These are phyloP conservation scores for Globisporangium paroecandrum DNA, from an alignment of 352 stramenopile genomes.

Conservation along the genomic window DNA sequence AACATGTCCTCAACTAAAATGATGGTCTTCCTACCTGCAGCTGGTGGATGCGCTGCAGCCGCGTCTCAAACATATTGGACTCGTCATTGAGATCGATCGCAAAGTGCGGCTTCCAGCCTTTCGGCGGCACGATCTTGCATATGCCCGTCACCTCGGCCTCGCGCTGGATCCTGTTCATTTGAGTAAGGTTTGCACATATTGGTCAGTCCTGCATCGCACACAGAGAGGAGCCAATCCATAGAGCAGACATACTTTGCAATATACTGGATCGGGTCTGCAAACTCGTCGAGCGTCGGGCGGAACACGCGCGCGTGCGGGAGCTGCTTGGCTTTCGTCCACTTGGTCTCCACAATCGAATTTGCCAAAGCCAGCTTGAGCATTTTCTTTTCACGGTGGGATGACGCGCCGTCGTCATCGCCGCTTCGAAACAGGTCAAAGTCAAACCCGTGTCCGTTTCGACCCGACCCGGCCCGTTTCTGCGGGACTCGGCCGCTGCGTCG, in stretches of 20 bases:
- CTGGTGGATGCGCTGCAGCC: constrained; percentile 92
- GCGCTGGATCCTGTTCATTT: constrained; percentile 46
- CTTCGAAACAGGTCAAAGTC: constrained; percentile 19
- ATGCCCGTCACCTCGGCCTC: constrained; percentile 85
- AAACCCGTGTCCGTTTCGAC: background rate
- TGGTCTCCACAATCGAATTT: constrained; percentile 54
- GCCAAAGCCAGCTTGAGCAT: constrained; percentile 62
- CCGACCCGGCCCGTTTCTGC: constrained; percentile 34
- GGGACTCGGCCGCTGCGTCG: constrained; percentile 26
- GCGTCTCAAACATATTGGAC: constrained; percentile 84
- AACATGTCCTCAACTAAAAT: too few relatives aligned
- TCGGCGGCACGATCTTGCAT: constrained; percentile 96
- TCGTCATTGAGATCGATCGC: constrained; percentile 63
- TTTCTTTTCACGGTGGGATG: constrained; percentile 34
- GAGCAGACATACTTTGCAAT: constrained; percentile 54
- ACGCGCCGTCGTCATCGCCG: constrained; percentile 12
- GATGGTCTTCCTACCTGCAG: constrained; percentile 29
- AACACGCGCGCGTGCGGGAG: constrained; percentile 58
- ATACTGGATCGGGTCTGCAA: constrained; percentile 85
- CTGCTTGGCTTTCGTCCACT: constrained; percentile 23
- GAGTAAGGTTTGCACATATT: background rate
- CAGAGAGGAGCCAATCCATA: background rate
- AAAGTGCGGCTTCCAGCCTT: constrained; percentile 88
- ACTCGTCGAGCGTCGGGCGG: constrained; percentile 83
- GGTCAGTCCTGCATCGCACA: background rate